A percentile compares a stretch with the other conserved stretches of the same genome.
Evolutionary conservation across 495 filamentous ascomycete genomes (phyloP).

Genomic region (Xylaria scruposa): DNA sequence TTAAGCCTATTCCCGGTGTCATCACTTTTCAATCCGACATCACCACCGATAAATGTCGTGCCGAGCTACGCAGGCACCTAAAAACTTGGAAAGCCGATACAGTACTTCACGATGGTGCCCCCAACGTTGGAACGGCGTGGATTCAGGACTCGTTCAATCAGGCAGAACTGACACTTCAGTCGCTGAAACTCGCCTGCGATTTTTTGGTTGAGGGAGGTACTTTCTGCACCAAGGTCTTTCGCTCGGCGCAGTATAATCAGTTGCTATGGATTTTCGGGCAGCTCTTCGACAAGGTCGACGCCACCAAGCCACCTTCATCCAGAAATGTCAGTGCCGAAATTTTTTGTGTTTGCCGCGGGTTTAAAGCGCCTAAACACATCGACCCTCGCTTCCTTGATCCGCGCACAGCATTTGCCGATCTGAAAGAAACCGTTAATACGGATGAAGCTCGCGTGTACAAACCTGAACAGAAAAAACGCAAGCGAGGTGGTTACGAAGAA

Average conservation of each 20-base stretch:
- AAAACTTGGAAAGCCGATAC: slow-evolving; percentile 98
- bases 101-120: slow-evolving; percentile 97
- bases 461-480: slow-evolving; percentile 94
- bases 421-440: slow-evolving; percentile 87
- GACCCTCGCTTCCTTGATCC: slow-evolving; percentile 94
- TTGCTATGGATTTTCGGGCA: slow-evolving; percentile 98
- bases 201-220: slow-evolving; percentile 89
- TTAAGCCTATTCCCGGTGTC: slow-evolving; percentile 91
- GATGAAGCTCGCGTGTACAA: slow-evolving; percentile 98
- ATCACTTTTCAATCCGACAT: slow-evolving; percentile 98
- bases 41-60: slow-evolving; percentile 93
- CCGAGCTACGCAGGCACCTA: slow-evolving; percentile 87
- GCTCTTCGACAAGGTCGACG: slow-evolving; percentile 91
- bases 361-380: slow-evolving; percentile 85
- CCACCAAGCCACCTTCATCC: slow-evolving; percentile 95
- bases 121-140: slow-evolving; percentile 98
- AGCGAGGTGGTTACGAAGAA: slow-evolving; percentile 96
- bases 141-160: slow-evolving; percentile 98
- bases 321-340: slow-evolving; percentile 68
- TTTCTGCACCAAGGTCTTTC: slow-evolving; percentile 97
- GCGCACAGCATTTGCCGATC: slow-evolving; percentile 89
- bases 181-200: slow-evolving; percentile 91
- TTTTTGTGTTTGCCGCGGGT: slow-evolving; percentile 29
- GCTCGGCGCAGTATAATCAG: slow-evolving; percentile 96
- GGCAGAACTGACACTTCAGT: slow-evolving; percentile 90